Evolutionary conservation across 2,329 filamentous ascomycete genomes (phyloP).

Genomic region (Emmonsiellopsis sp.): DNA sequence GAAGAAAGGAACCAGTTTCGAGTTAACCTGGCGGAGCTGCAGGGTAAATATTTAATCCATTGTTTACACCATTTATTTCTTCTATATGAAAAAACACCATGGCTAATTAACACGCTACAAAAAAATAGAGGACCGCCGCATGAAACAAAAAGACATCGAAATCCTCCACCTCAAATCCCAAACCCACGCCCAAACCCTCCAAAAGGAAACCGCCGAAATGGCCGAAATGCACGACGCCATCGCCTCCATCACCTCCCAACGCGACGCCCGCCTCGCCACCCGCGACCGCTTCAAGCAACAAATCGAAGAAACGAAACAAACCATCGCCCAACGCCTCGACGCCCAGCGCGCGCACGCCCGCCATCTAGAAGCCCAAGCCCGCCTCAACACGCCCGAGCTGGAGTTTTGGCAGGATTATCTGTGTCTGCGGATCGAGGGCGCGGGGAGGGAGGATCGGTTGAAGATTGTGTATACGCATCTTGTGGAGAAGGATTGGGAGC

Average conservation of each 20-base stretch:
- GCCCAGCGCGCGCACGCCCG: slow-evolving; percentile 47
- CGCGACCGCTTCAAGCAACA: slow-evolving; percentile 49
- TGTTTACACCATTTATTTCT: slow-evolving; percentile 2
- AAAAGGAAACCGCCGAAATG: slow-evolving; percentile 53
- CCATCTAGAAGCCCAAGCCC: slow-evolving; percentile 71
- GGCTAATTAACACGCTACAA: slow-evolving; percentile 1
- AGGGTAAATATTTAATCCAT: slow-evolving; percentile 51
- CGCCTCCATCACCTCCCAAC: slow-evolving; percentile 46
- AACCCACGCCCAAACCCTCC: slow-evolving; percentile 47
- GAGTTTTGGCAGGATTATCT: slow-evolving; percentile 94
- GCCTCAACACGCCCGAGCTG: slow-evolving; percentile 85
- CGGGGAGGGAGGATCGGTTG: slow-evolving; percentile 71
- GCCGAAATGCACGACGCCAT: slow-evolving; percentile 55
- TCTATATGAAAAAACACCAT: background rate
- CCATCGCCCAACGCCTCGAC: slow-evolving; percentile 36
- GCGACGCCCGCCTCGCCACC: slow-evolving; percentile 45
- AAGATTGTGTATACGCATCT: slow-evolving; percentile 87
- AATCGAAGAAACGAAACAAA: slow-evolving; percentile 42
- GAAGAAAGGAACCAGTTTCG: slow-evolving; percentile 93
- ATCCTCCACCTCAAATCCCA: slow-evolving; percentile 53
- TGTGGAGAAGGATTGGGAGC: slow-evolving; percentile 77
- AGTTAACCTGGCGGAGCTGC: slow-evolving; percentile 78
- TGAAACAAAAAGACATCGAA: slow-evolving; percentile 80
- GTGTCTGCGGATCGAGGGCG: slow-evolving; percentile 81
- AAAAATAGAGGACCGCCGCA: slow-evolving; percentile 72